These are phyloP conservation scores for Lojkania enalia DNA, from an alignment of 2,329 filamentous ascomycete species.

Conservation along the genomic window DNA sequence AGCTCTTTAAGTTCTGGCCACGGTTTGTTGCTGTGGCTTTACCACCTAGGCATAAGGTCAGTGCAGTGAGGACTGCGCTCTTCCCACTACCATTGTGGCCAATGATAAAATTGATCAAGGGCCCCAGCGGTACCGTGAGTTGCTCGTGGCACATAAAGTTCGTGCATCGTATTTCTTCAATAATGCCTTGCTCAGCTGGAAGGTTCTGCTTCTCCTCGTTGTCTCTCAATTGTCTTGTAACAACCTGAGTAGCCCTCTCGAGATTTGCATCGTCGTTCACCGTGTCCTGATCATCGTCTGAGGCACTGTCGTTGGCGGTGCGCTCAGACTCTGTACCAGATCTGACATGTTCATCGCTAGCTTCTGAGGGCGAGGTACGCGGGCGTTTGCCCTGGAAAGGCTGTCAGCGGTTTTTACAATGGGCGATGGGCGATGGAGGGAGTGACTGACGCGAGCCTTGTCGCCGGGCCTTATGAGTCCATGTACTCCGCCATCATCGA, in stretches of 20 bases:
- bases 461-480: conserved; percentile 7
- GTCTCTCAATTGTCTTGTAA: conserved; percentile 28
- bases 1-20: conserved; percentile 82
- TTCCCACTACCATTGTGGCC: conserved; percentile 98
- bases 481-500: conserved; percentile 17
- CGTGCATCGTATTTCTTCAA: conserved; percentile 81
- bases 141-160: conserved; percentile 97
- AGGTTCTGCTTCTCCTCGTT: conserved; percentile 57
- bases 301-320: conserved; percentile 3
- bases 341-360: conserved; percentile 22
- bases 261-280: conserved; percentile 25
- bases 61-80: conserved; percentile 89
- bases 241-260: conserved; percentile 36
- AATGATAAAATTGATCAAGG: conserved; percentile 96
- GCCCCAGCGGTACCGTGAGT: conserved; percentile 82
- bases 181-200: conserved; percentile 80
- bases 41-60: conserved; percentile 91
- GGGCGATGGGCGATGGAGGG: neutral
- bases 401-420: conserved; percentile 22
- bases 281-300: conserved; percentile 7
- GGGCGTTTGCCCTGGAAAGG: conserved; percentile 34
- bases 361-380: conserved; percentile 27
- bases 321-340: conserved; percentile 3
- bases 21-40: conserved; percentile 93
- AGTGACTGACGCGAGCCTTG: conserved; percentile 25